Evolutionary conservation across 345 rosid species (phyloP).

Genomic region (Melaleuca quinquenervia): DNA sequence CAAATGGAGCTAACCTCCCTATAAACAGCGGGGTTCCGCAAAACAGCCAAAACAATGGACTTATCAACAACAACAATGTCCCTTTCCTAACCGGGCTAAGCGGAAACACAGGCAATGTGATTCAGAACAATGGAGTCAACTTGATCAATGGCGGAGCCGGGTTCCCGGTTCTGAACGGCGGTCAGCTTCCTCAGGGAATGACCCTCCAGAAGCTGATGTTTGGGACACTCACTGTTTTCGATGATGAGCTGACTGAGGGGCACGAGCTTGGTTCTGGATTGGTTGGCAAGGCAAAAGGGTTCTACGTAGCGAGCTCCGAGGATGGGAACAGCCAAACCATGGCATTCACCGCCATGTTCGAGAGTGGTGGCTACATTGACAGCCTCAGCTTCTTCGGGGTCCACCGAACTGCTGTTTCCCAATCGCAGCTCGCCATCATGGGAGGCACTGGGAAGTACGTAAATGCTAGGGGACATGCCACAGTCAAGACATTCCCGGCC

Average conservation of each 20-base stretch:
- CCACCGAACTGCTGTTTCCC: constrained; percentile 55
- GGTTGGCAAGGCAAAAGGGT: constrained; percentile 85
- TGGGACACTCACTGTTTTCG: constrained; percentile 76
- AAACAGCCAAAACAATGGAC: constrained; percentile 52
- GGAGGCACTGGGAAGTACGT: constrained; percentile 87
- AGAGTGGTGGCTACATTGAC: constrained; percentile 49
- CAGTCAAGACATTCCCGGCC: constrained; percentile 51
- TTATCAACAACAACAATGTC: constrained; percentile 68
- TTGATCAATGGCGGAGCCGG: constrained; percentile 26
- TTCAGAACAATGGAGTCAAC: constrained; percentile 35
- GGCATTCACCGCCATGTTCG: constrained; percentile 77
- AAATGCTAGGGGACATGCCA: constrained; percentile 67
- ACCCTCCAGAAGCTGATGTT: constrained; percentile 67
- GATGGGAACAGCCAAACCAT: constrained; percentile 86
- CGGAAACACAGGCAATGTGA: constrained; percentile 36
- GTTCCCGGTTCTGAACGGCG: constrained; percentile 31
- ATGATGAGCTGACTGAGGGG: constrained; percentile 73
- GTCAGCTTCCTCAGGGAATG: constrained; percentile 42
- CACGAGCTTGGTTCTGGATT: constrained; percentile 60
- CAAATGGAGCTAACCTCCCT: constrained; percentile 75
- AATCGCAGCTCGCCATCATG: constrained; percentile 76
- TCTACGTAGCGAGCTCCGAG: constrained; percentile 59
- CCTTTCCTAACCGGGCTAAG: constrained; percentile 74
- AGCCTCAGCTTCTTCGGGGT: constrained; percentile 83
- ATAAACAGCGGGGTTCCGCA: constrained; percentile 52